Base-by-base conservation (phyloP, 2,329 filamentous ascomycete genomes). In the Penicillium vulpinum region DNA sequence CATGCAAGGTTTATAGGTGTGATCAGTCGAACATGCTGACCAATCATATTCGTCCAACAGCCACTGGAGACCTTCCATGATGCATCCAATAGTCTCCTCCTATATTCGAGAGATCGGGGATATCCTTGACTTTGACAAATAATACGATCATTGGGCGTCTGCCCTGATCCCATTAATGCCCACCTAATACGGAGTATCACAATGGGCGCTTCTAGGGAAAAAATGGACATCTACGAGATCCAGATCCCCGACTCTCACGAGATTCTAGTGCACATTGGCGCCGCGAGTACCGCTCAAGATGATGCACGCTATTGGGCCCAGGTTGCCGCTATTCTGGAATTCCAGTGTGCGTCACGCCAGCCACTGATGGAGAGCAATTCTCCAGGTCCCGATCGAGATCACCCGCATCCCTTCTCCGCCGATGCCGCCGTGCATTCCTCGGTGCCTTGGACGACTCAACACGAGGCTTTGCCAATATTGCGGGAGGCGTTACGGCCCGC, bases 231-330 rank as follows among this genome's bases (percentile, higher is more conserved):
- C n/a, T n/a, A n/a, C n/a, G n/a, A n/a, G n/a, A 18, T 28, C 47
- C 24, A 28, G 22, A 21, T 15, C 11, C 26, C 28, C 18, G 36
- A 16, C 1, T 33, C 48, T 64, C 60, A 77, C n/a, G n/a, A n/a
- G 65, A 71, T 78, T 54, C 73, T 78, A 52, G 73, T 77, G 47
- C 76, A 78, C 63, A 67, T 78, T 59, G 68, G 73, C 49, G 76
- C 76, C 18, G 70, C 74, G 29, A 73, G 73, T 60, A 68, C 65
- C 49, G 63, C 60, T 35, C 62, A 60, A 44, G 73, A 78, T 57
- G 75, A 78, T 64, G 68, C 67, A 31, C 69, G 67, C 51, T 76
- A 78, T 63, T 68, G 68, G 35, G 67, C 72, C 13, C 73, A 77
- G 33, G 73, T 75, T 40, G 66, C 68, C 49, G 71, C 75, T 9